phyloP scores from a whole-genome alignment of 1,139 yeast species.

The Protomyces inundatus region DNA sequence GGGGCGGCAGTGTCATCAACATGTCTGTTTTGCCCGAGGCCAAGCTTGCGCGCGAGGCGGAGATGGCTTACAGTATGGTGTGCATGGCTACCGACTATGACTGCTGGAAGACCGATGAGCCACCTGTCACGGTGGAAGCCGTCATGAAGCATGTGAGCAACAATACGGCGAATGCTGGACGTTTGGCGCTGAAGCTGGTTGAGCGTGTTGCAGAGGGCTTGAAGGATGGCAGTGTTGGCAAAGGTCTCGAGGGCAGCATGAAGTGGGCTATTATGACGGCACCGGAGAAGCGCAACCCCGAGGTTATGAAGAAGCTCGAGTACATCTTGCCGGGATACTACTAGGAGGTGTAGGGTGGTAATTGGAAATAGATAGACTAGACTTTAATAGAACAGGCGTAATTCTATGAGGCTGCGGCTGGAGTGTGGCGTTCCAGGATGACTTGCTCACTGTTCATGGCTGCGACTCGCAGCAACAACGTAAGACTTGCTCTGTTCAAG shows the following conservation, averaged over 20 bases:
- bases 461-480: too few species aligned
- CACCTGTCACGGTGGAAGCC: conserved; percentile 94
- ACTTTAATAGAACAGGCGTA: background rate
- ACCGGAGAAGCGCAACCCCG: conserved; percentile 68
- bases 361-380: background rate
- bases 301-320: conserved; percentile 71
- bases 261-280: conserved; percentile 75
- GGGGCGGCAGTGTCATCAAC: conserved; percentile 94
- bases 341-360: background rate
- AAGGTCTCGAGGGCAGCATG: conserved; percentile 60
- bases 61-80: conserved; percentile 91
- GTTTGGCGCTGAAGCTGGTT: conserved; percentile 50
- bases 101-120: conserved; percentile 94
- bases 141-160: conserved; percentile 87
- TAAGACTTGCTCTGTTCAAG: too few species aligned
- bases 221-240: conserved; percentile 23
- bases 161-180: conserved; percentile 79
- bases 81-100: conserved; percentile 99
- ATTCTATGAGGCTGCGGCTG: too few species aligned
- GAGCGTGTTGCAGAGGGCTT: conserved; percentile 63
- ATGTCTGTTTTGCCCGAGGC: conserved; percentile 95
- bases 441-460: too few species aligned
- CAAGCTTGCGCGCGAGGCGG: conserved; percentile 94
- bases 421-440: too few species aligned
- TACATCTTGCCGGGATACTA: conserved; percentile 87